phyloP scores from a whole-genome alignment of 1,284 basidiomycete species.

The Apiotrichum porosum region DNA sequence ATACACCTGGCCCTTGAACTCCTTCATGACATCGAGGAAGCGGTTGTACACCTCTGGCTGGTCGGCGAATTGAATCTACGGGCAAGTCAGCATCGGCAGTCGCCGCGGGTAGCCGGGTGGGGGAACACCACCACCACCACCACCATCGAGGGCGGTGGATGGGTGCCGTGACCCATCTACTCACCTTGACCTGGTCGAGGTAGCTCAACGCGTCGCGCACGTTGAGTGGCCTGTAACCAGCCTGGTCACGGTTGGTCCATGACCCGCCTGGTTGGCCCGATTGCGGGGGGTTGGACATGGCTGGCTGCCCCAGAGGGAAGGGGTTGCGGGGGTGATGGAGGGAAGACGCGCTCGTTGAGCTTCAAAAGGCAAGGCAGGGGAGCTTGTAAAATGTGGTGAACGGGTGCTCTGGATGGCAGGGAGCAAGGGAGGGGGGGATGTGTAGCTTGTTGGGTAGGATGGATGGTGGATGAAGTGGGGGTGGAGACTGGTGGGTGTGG shows the following conservation, averaged over 20 bases:
- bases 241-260: slow-evolving; percentile 11
- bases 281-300: slow-evolving; percentile 16
- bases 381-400: not conserved
- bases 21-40: slow-evolving; percentile 99
- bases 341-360: not conserved
- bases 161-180: slow-evolving; percentile 11
- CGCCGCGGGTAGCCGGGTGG: no score
- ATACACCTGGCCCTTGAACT: slow-evolving; percentile 91
- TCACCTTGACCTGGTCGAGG: slow-evolving; percentile 85
- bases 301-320: not conserved
- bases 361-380: not conserved
- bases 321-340: not conserved
- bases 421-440: not conserved
- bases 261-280: slow-evolving; percentile 11
- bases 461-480: not conserved
- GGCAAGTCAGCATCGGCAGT: not conserved
- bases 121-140: no score
- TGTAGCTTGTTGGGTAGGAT: not conserved
- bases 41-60: slow-evolving; percentile 95
- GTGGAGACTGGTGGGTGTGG: not conserved
- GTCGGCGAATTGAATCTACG: slow-evolving; percentile 71
- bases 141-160: no score
- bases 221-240: slow-evolving; percentile 45
- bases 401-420: not conserved
- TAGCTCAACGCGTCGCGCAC: slow-evolving; percentile 87